These are phyloP conservation scores for Picochlorum costavermella DNA, from an alignment of 139 green algal species.

Conservation along the genomic window DNA sequence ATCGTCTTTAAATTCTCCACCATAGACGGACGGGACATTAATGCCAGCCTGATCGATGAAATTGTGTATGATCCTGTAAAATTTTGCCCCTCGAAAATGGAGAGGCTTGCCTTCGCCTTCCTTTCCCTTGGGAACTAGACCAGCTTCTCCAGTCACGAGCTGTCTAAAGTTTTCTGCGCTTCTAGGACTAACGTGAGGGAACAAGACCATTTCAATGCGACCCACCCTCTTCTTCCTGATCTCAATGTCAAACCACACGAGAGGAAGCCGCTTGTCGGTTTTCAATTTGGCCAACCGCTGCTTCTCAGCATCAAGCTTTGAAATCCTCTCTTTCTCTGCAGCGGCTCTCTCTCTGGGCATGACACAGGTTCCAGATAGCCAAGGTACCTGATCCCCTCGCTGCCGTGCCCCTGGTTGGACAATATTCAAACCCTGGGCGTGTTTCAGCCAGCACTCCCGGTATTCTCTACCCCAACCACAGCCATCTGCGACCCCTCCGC, in stretches of 20 bases:
- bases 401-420: neutral
- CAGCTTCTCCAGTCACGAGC: conserved; percentile 9
- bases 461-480: conserved; percentile 6
- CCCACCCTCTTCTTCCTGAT: conserved; percentile 27
- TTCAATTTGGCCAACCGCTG: conserved; percentile 8
- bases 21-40: conserved; percentile 36
- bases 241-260: conserved; percentile 37
- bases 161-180: conserved; percentile 49
- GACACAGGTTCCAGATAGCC: conserved; percentile 40
- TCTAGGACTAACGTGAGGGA: conserved; percentile 25
- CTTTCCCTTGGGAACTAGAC: neutral
- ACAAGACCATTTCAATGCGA: conserved; percentile 38
- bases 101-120: neutral
- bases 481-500: neutral
- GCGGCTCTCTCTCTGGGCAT: conserved; percentile 14
- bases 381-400: conserved; percentile 8
- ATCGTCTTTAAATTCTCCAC: conserved; percentile 46
- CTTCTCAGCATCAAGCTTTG: neutral
- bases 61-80: conserved; percentile 45
- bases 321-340: conserved; percentile 7
- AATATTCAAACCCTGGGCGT: conserved; percentile 9
- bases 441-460: conserved; percentile 34
- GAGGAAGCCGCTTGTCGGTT: conserved; percentile 19
- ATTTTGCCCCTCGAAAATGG: conserved; percentile 16
- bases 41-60: conserved; percentile 45